These are phyloP conservation scores for Peziza echinospora DNA, from an alignment of 495 filamentous ascomycete species.

Conservation along the genomic window DNA sequence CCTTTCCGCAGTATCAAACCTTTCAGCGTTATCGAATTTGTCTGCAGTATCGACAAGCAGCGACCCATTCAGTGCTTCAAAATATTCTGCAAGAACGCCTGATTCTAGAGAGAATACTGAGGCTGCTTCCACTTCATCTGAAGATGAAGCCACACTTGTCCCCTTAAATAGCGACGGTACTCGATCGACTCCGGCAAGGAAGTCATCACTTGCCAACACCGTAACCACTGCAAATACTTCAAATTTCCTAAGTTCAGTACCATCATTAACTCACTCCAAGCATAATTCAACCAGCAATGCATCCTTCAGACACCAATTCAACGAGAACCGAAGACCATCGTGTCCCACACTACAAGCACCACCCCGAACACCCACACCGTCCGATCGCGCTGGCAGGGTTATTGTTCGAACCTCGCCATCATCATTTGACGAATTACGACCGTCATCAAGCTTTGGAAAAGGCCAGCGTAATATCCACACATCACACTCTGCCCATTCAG, in stretches of 20 bases:
- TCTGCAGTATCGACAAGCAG: no score
- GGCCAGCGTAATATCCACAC: constrained; percentile 32
- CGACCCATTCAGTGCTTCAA: no score
- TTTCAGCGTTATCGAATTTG: no score
- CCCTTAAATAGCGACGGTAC: no score
- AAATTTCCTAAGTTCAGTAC: no score
- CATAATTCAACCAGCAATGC: constrained; percentile 5
- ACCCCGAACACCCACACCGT: constrained; percentile 2
- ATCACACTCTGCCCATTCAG: constrained; percentile 31
- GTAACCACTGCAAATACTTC: no score
- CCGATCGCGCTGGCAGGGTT: constrained; percentile 9
- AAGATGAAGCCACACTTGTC: background rate
- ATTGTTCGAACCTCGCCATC: constrained; percentile 6
- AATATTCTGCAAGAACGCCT: no score
- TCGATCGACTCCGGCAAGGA: no score
- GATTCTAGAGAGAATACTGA: background rate
- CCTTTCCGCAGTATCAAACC: no score
- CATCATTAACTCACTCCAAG: constrained; percentile 9
- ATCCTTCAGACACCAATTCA: background rate
- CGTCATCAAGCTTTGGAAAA: constrained; percentile 19
- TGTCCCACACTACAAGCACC: background rate
- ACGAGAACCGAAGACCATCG: background rate
- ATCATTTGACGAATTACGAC: constrained; percentile 13
- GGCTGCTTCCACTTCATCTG: background rate
- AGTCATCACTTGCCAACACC: no score